These are phyloP conservation scores for Mucor sp. DNA, from an alignment of 371 early-diverging fungal species.

Conservation along the genomic window DNA sequence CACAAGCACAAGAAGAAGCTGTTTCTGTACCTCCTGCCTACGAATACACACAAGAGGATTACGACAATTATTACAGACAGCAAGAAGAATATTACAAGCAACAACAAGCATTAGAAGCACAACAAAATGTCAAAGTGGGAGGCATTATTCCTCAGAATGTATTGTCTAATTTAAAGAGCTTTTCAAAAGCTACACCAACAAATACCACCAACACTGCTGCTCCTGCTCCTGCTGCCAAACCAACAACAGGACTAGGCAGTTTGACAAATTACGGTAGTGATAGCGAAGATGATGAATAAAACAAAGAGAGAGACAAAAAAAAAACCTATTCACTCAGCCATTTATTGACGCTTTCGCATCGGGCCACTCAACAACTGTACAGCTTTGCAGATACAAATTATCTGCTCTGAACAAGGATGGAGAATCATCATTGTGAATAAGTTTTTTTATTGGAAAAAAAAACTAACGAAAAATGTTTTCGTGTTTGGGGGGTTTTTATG, in stretches of 20 bases:
- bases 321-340: slow-evolving; percentile 26
- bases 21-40: slow-evolving; percentile 20
- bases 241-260: slow-evolving; percentile 22
- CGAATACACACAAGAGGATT: slow-evolving; percentile 34
- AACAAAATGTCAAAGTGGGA: slow-evolving; percentile 16
- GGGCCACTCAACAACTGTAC: slow-evolving; percentile 24
- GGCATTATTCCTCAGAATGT: slow-evolving; percentile 47
- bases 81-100: slow-evolving; percentile 14
- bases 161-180: slow-evolving; percentile 30
- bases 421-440: slow-evolving; percentile 32
- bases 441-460: neutral
- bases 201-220: neutral
- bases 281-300: slow-evolving; percentile 31
- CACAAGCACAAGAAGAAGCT: slow-evolving; percentile 20
- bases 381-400: slow-evolving; percentile 32
- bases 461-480: slow-evolving; percentile 8
- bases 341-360: slow-evolving; percentile 15
- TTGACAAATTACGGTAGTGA: slow-evolving; percentile 52
- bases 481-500: neutral
- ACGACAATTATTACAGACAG: slow-evolving; percentile 17
- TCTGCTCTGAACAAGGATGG: slow-evolving; percentile 45
- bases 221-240: neutral
- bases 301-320: slow-evolving; percentile 4
- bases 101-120: slow-evolving; percentile 8
- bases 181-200: slow-evolving; percentile 20